These are phyloP conservation scores for Rubia tinctorum DNA, from an alignment of 305 asterid genomes.

Conservation along the genomic window DNA sequence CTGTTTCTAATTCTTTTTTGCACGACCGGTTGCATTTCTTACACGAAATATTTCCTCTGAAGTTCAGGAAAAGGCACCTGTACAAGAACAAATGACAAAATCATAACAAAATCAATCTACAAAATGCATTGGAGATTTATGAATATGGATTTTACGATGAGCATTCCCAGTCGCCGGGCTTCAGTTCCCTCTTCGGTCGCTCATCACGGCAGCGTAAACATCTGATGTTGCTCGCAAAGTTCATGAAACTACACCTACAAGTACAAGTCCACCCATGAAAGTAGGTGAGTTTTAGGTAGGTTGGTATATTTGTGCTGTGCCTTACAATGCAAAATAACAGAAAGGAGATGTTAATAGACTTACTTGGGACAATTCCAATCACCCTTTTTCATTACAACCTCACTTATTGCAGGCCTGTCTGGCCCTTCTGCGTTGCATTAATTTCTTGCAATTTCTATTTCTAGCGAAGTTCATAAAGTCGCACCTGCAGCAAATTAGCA, in stretches of 20 bases:
- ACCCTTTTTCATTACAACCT: slow-evolving; percentile 56
- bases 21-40: slow-evolving; percentile 53
- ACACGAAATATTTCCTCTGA: slow-evolving; percentile 50
- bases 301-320: not conserved
- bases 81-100: slow-evolving; percentile 13
- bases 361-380: slow-evolving; percentile 88
- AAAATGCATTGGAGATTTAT: not conserved
- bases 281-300: not conserved
- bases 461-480: slow-evolving; percentile 71
- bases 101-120: not conserved
- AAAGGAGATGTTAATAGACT: slow-evolving; percentile 24
- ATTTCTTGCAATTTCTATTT: slow-evolving; percentile 50
- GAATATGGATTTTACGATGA: slow-evolving; percentile 47
- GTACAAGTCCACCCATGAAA: not conserved
- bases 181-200: slow-evolving; percentile 53
- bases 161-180: slow-evolving; percentile 89
- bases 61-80: slow-evolving; percentile 73
- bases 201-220: slow-evolving; percentile 59
- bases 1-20: slow-evolving; percentile 27
- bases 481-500: slow-evolving; percentile 56
- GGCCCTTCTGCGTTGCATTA: slow-evolving; percentile 55
- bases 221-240: slow-evolving; percentile 58
- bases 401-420: slow-evolving; percentile 18
- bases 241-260: slow-evolving; percentile 71
- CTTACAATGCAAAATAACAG: not conserved